phyloP scores from a whole-genome alignment of 345 rosid genomes.

The Gossypium turneri region DNA sequence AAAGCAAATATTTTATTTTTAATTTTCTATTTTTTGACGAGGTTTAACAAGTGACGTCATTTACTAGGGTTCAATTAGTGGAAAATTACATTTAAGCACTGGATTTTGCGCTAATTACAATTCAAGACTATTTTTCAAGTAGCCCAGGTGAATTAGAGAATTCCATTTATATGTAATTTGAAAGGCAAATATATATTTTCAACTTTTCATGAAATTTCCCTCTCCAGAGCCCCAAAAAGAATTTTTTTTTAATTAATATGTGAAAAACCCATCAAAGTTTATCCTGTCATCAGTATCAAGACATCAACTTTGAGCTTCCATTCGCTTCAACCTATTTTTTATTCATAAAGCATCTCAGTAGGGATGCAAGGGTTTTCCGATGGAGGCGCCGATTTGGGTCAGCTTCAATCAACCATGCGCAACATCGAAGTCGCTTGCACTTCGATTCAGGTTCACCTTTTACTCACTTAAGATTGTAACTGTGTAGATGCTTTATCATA shows the following conservation, averaged over 20 bases:
- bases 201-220: background rate
- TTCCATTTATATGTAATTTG: background rate
- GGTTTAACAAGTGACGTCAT: conserved; percentile 2
- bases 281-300: conserved; percentile 2
- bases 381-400: conserved; percentile 54
- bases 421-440: conserved; percentile 94
- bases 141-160: background rate
- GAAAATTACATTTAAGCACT: background rate
- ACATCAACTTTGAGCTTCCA: background rate
- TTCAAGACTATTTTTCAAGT: background rate
- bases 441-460: conserved; percentile 65
- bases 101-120: background rate
- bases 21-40: background rate
- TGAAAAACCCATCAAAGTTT: background rate
- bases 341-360: background rate
- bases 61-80: background rate
- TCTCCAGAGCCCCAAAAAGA: background rate
- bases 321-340: background rate
- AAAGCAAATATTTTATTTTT: no score
- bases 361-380: conserved; percentile 48
- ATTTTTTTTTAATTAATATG: background rate
- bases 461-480: background rate
- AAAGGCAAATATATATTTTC: background rate
- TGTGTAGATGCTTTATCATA: background rate
- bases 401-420: conserved; percentile 82